Conservation (phyloP, 2,329 filamentous ascomycete genomes). For the Tolypocladium amazonense region DNA sequence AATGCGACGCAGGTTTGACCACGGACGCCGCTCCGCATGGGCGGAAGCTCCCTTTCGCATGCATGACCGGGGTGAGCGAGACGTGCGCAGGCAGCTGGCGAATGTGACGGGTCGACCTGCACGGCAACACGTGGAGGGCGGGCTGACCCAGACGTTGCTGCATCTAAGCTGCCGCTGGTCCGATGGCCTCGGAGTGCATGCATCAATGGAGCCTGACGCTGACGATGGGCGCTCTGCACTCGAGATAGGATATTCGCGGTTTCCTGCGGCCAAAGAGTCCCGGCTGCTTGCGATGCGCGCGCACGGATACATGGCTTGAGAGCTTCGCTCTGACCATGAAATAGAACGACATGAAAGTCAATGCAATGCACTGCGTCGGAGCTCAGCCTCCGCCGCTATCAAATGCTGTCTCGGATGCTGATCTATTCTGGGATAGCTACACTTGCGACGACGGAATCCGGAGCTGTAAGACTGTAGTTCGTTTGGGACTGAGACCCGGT, state of each 20-base stretch:
- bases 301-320: neutral
- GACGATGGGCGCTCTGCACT: neutral
- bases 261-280: neutral
- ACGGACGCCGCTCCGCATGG: neutral
- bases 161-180: neutral
- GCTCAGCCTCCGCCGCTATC: neutral
- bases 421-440: neutral
- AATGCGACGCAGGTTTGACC: neutral
- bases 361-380: neutral
- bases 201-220: neutral
- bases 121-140: neutral
- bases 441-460: neutral
- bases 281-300: neutral
- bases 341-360: neutral
- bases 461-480: too few species aligned
- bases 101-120: neutral
- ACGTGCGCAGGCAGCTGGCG: neutral
- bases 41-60: neutral
- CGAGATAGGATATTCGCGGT: neutral
- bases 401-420: neutral
- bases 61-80: neutral
- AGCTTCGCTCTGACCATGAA: neutral
- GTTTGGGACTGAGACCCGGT: neutral
- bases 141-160: neutral
- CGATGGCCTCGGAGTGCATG: neutral